These are phyloP conservation scores for Rhizoctonia solani DNA, from an alignment of 1,284 basidiomycete genomes.

Conservation along the genomic window DNA sequence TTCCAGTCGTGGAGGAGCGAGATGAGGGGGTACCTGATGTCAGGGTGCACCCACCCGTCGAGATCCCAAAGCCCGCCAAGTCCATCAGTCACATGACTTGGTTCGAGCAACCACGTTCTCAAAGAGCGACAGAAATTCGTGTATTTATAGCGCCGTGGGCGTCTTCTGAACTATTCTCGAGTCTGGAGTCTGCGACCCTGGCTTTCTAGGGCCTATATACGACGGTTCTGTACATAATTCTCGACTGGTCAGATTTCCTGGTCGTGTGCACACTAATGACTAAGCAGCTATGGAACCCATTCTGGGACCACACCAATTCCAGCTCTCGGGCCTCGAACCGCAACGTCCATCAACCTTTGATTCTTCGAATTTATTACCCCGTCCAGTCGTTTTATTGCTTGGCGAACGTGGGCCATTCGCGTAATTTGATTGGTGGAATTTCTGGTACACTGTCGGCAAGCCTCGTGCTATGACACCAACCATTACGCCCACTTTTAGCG, in stretches of 20 bases:
- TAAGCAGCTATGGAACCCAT: neutral
- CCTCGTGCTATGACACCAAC: neutral
- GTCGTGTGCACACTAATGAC: slow-evolving; percentile 18
- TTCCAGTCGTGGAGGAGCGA: neutral
- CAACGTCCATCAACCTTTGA: neutral
- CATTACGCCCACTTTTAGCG: neutral
- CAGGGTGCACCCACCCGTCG: neutral
- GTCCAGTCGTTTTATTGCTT: neutral
- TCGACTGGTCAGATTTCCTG: too few species aligned
- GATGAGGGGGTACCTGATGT: slow-evolving; percentile 6
- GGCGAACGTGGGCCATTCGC: slow-evolving; percentile 1
- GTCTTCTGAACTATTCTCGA: too few species aligned
- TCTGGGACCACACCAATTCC: neutral
- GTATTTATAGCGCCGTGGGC: too few species aligned
- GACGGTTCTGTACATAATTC: too few species aligned
- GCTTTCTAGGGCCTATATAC: too few species aligned
- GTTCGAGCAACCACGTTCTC: neutral
- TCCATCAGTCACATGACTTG: neutral
- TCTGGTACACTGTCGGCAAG: neutral
- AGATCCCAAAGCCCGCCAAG: neutral
- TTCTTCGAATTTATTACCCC: neutral
- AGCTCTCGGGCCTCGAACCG: neutral
- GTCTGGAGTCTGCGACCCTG: too few species aligned
- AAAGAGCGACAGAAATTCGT: too few species aligned
- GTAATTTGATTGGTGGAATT: slow-evolving; percentile 15